These are phyloP conservation scores for Citrus trifoliata DNA, from an alignment of 345 rosid genomes.

Conservation along the genomic window DNA sequence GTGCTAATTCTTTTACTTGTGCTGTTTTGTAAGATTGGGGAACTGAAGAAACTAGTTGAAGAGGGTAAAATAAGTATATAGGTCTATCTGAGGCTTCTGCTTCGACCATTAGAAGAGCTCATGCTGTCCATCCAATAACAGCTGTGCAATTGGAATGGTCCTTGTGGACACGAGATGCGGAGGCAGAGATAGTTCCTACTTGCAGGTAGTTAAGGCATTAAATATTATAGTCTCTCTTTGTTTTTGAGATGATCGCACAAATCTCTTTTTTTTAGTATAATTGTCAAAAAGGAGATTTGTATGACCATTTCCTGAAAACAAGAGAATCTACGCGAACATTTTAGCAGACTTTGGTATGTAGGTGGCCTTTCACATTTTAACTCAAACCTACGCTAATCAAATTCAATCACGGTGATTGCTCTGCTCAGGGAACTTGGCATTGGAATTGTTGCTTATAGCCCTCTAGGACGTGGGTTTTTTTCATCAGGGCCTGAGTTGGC, in stretches of 20 bases:
- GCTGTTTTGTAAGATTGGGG: conserved; percentile 35
- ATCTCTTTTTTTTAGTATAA: too few species aligned
- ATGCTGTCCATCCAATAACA: conserved; percentile 70
- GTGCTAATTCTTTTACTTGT: not conserved
- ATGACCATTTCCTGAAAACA: too few species aligned
- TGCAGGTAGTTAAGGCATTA: conserved; percentile 24
- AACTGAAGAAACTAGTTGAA: conserved; percentile 65
- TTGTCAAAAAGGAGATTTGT: too few species aligned
- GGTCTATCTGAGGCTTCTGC: conserved; percentile 81
- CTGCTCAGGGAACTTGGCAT: conserved; percentile 65
- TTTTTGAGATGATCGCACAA: too few species aligned
- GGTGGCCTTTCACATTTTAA: too few species aligned
- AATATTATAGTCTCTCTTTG: too few species aligned
- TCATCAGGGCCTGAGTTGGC: conserved; percentile 49
- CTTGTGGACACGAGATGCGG: conserved; percentile 74
- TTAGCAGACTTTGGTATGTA: too few species aligned
- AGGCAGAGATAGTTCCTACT: conserved; percentile 47
- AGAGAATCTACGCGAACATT: too few species aligned
- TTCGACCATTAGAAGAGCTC: conserved; percentile 75
- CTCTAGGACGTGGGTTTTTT: conserved; percentile 64
- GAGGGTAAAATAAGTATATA: conserved; percentile 70
- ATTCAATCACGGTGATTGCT: not conserved
- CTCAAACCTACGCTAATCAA: too few species aligned
- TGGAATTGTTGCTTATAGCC: conserved; percentile 71
- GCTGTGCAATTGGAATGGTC: conserved; percentile 81